Evolutionary conservation across 345 rosid genomes (phyloP).

Genomic region (Diplotaxis tenuifolia): DNA sequence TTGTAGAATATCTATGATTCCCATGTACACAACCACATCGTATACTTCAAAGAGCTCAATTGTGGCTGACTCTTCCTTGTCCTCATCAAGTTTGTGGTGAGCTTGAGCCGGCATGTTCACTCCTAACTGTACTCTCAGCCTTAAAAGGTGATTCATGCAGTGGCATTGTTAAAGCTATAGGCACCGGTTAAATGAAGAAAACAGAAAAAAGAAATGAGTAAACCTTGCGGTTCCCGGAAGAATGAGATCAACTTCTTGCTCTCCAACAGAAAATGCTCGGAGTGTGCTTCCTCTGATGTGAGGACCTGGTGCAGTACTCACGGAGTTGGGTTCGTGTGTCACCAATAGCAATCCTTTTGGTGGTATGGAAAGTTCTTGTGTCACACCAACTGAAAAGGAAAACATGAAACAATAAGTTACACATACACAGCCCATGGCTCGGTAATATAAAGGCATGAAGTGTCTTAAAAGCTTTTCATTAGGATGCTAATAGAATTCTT

Average conservation of each 20-base stretch:
- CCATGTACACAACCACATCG: constrained; percentile 92
- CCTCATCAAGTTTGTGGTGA: constrained; percentile 51
- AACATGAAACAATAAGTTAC: neutral
- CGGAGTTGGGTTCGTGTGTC: constrained; percentile 72
- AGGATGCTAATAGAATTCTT: neutral
- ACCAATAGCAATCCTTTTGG: constrained; percentile 65
- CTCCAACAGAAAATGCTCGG: constrained; percentile 68
- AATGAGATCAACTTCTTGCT: constrained; percentile 80
- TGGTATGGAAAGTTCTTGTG: constrained; percentile 55
- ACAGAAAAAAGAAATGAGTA: neutral
- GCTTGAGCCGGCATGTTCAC: constrained; percentile 99
- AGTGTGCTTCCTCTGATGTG: constrained; percentile 81
- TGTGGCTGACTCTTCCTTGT: constrained; percentile 48
- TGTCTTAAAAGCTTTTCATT: neutral
- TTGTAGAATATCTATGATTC: constrained; percentile 84
- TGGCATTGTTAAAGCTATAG: constrained; percentile 6
- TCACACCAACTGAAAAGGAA: constrained; percentile 37
- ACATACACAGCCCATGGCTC: neutral
- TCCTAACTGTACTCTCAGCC: constrained; percentile 88
- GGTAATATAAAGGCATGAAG: neutral
- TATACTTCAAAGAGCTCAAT: constrained; percentile 81
- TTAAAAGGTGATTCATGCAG: constrained; percentile 1
- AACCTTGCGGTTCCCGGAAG: constrained; percentile 83
- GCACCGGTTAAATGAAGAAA: neutral
- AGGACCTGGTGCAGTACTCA: constrained; percentile 71